These are phyloP conservation scores for Ailanthus altissimus DNA, from an alignment of 345 rosid genomes.

Conservation along the genomic window DNA sequence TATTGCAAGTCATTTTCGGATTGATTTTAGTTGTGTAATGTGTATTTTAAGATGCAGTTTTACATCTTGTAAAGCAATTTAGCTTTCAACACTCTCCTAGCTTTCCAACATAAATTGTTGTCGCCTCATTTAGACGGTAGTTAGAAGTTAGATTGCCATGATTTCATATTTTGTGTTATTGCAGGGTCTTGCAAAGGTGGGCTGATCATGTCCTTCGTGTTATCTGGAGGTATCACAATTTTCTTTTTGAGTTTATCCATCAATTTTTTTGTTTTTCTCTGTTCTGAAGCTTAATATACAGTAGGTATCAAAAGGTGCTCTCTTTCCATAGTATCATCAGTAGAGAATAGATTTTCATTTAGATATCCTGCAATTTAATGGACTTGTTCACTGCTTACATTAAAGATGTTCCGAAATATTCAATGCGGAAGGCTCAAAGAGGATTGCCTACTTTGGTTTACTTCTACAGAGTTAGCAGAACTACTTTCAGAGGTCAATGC, in stretches of 20 bases:
- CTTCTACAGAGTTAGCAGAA: conserved; percentile 69
- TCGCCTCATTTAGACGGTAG: background rate
- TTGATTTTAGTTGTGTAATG: too few species aligned
- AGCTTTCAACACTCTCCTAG: background rate
- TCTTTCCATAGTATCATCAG: too few species aligned
- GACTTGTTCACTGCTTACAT: conserved; percentile 31
- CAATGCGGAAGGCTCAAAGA: conserved; percentile 77
- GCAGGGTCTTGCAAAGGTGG: conserved; percentile 92
- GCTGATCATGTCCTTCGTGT: conserved; percentile 75
- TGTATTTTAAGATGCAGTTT: too few species aligned
- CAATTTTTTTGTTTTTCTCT: background rate
- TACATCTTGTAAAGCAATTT: too few species aligned
- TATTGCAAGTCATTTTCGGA: too few species aligned
- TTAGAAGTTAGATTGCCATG: background rate
- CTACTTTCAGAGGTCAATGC: conserved; percentile 82
- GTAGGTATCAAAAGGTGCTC: too few species aligned
- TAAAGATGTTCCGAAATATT: conserved; percentile 86
- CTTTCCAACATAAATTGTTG: background rate
- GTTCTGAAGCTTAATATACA: conserved; percentile 22
- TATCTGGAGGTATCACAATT: conserved; percentile 73
- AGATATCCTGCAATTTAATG: conserved; percentile 8
- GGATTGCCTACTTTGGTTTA: conserved; percentile 66
- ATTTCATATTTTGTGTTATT: conserved; percentile 3
- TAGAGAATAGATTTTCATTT: too few species aligned
- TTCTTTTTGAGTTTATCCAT: background rate